Percentiles rank a stretch among this genome's conserved stretches.
Evolutionary conservation across 148 eudicot species (phyloP).

Genomic region (Persicaria maculosa): DNA sequence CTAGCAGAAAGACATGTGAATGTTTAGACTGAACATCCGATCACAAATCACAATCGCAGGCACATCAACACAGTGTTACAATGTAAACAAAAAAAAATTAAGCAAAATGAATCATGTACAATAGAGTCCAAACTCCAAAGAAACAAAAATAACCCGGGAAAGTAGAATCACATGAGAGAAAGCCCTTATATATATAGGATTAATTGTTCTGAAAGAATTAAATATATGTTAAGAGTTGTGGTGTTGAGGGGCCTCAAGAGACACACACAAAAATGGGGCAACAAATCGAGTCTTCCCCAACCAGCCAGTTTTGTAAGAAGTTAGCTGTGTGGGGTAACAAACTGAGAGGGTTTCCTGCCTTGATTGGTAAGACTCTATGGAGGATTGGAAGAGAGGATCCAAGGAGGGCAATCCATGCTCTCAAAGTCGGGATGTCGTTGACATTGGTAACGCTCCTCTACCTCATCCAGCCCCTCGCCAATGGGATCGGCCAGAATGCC

Average conservation of each 20-base stretch:
- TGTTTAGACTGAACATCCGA: too few species aligned
- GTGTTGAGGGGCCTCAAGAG: not conserved
- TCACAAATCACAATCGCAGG: too few species aligned
- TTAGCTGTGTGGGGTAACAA: slow-evolving; percentile 17
- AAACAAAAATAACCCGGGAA: too few species aligned
- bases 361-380: slow-evolving; percentile 28
- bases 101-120: too few species aligned
- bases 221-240: not conserved
- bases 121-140: too few species aligned
- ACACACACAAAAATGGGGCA: not conserved
- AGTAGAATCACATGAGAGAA: too few species aligned
- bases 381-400: slow-evolving; percentile 74
- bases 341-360: slow-evolving; percentile 18
- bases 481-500: slow-evolving; percentile 62
- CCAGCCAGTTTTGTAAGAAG: slow-evolving; percentile 7
- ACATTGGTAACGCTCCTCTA: slow-evolving; percentile 78
- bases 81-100: too few species aligned
- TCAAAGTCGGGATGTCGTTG: slow-evolving; percentile 72
- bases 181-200: not conserved
- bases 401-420: slow-evolving; percentile 57
- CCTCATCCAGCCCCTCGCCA: slow-evolving; percentile 59
- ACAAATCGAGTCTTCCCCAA: not conserved
- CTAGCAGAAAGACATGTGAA: too few species aligned
- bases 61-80: too few species aligned
- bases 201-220: not conserved